phyloP scores from a whole-genome alignment of 2,329 filamentous ascomycete genomes.

The Coniochaeta sp. region DNA sequence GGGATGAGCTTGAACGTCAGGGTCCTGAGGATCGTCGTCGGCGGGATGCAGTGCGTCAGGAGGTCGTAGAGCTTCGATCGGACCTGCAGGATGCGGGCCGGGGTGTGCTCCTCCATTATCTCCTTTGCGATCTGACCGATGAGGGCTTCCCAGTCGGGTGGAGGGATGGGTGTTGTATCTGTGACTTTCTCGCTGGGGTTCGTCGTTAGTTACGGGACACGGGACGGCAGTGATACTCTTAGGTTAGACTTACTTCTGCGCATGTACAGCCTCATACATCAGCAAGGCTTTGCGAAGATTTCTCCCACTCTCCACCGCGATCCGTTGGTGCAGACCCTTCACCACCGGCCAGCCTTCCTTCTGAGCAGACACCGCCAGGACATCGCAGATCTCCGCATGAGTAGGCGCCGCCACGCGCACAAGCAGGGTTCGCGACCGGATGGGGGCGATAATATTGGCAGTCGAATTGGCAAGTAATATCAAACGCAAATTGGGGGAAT shows the following conservation, averaged over 20 bases:
- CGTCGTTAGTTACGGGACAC: not conserved
- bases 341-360: conserved; percentile 79
- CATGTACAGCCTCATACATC: conserved; percentile 96
- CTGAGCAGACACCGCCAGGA: conserved; percentile 62
- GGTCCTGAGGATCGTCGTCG: conserved; percentile 89
- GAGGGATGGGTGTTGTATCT: conserved; percentile 82
- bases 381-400: conserved; percentile 74
- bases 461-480: conserved; percentile 94
- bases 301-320: conserved; percentile 83
- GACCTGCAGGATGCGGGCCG: conserved; percentile 78
- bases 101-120: conserved; percentile 89
- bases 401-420: conserved; percentile 87
- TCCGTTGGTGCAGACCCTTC: conserved; percentile 69
- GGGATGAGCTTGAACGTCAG: conserved; percentile 88
- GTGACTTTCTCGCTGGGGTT: conserved; percentile 73
- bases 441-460: conserved; percentile 98
- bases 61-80: conserved; percentile 95
- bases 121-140: conserved; percentile 86
- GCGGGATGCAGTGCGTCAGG: conserved; percentile 92
- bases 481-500: conserved; percentile 86
- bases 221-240: not conserved
- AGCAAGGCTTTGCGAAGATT: conserved; percentile 85
- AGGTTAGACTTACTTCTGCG: conserved; percentile 71
- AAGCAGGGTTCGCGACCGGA: conserved; percentile 82
- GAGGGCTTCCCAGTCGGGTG: conserved; percentile 93